Base-by-base conservation (phyloP, 306 rosid genomes). In the Hippophae tibetana region DNA sequence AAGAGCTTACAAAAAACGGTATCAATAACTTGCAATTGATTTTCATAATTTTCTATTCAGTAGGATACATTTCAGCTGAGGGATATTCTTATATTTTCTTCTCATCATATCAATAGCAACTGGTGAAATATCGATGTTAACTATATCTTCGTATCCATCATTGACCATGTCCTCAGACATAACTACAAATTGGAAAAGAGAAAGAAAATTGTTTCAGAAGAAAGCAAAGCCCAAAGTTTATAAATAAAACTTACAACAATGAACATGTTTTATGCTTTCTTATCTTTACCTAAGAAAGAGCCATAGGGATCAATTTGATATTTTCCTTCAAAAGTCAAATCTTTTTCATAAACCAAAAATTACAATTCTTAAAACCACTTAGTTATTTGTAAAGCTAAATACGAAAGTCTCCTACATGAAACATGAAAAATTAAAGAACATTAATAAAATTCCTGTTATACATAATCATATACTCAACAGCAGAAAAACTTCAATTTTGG, bases 101-200 rank as follows among this genome's bases (percentile, higher is more conserved):
- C 58, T 78, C 99, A 92, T 92, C 82, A 88, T 76, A 49, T 92
- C 82, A 66, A 92, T 75, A 45, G 96, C 98, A 57, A 92, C 96
- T 0, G 85, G 74, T 49, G 99, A 92, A 74, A 92, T 85, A 71
- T 92, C 99, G 59, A 92, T 63, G 61, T 92, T 92, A 72, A 70
- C 54, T 65, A 92, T 80, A 72, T 88, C 86, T 68, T 81, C 69
- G 60, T 85, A 92, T 60, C 96, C 96, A 78, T 92, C 99, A 63
- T 76, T 71, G 65, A 86, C 85, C 99, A 92, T 92, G 69, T 88
- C 99, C 74, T 88, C 99, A 3, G 99, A 92, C 78, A 92, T 87
- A 57, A 83, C 99, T 92, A 73, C 74, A 72, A 52, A 49, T 71
- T 43, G 10, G 27, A 54, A 8, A 46, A 11, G 26, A 7, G 8